Evolutionary conservation across 2,329 filamentous ascomycete genomes (phyloP), one percentile per base, ranked within the genome.

Genomic region (Pochonia chlamydosporia): DNA sequence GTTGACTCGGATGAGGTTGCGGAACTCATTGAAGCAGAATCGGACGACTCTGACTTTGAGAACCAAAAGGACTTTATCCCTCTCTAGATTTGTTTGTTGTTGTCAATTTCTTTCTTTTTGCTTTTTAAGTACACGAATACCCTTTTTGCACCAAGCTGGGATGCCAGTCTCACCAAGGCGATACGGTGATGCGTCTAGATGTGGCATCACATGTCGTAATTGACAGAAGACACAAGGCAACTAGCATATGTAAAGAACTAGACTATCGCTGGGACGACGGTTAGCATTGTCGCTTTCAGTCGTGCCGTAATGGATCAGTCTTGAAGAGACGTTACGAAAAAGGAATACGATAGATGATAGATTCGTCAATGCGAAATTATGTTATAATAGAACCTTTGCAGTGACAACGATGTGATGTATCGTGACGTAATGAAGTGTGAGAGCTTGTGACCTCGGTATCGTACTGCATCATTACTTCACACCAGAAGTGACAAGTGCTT

Each of bases 1-100:
- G 78, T 88, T 59, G 86, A 91, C 67, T 91, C 87, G 46, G 87
- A 90, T 61, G 81, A 80, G 52, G 74, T 84, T 49, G 82, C 84
- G 59, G 82, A 85, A 63, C 82, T 83, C 58, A 74, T 84, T 52
- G 70, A 75, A 47, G 74, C 78, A 50, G 75, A 78, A 48, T 71
- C 67, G 48, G 70, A 75, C 45, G 75, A 79, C 53, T 65, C 72
- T 46, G 78, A 80, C 52, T 76, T 82, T 61, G 70, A 74, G 48
- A 70, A 75, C 55, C 72, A 79, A 56, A 74, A 76, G 62, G 81
- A 85, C 61, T 85, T 75, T 58, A 78, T 85, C 62, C 58, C 61
- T 41, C 60, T 72, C 44, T 72, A 44, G 47, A 43, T 35, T 39
- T 39, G 35, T 21, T 11, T 10, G 13, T 18, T 18, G 18, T 23